A percentile compares a stretch with the other conserved stretches of the same genome.
phyloP scores from a whole-genome alignment of 2,329 filamentous ascomycete species.

The Colletotrichum truncatum region DNA sequence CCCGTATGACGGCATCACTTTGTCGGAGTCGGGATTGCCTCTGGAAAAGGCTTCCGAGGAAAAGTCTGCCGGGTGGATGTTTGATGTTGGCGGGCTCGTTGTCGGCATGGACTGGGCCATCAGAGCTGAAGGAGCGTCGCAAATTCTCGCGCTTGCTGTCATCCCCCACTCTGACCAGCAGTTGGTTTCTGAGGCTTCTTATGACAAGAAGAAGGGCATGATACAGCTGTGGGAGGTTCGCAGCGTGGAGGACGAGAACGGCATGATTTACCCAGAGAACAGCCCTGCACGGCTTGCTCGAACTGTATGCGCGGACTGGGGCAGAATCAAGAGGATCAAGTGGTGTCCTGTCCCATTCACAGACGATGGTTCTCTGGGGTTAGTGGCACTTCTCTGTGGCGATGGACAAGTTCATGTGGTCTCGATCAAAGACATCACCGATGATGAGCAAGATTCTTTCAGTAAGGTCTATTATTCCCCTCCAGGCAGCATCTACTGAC shows the following conservation, averaged over 20 bases:
- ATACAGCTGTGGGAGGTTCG: constrained; percentile 63
- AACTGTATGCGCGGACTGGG: constrained; percentile 59
- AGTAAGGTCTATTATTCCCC: constrained; percentile 46
- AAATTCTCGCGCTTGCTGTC: constrained; percentile 62
- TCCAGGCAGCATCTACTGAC: neutral
- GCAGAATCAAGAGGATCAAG: constrained; percentile 57
- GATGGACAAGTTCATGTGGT: constrained; percentile 62
- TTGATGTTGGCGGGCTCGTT: constrained; percentile 64
- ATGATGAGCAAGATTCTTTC: constrained; percentile 42
- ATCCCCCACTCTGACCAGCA: constrained; percentile 61
- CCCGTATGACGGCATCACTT: constrained; percentile 35
- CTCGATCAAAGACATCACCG: constrained; percentile 44
- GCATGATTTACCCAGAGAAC: constrained; percentile 44
- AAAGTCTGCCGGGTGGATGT: constrained; percentile 57
- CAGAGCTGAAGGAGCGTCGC: constrained; percentile 43
- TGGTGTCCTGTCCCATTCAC: constrained; percentile 60
- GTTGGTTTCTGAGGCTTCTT: constrained; percentile 47
- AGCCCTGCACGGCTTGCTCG: constrained; percentile 48
- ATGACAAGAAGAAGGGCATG: constrained; percentile 52
- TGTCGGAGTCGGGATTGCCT: constrained; percentile 41
- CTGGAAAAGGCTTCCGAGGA: constrained; percentile 35
- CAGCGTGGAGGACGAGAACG: constrained; percentile 39
- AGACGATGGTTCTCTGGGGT: constrained; percentile 40
- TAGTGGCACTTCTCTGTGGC: constrained; percentile 59
- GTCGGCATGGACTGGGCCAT: constrained; percentile 64